Evolutionary conservation across 495 filamentous ascomycete genomes (phyloP).

Genomic region (Podospora didyma): DNA sequence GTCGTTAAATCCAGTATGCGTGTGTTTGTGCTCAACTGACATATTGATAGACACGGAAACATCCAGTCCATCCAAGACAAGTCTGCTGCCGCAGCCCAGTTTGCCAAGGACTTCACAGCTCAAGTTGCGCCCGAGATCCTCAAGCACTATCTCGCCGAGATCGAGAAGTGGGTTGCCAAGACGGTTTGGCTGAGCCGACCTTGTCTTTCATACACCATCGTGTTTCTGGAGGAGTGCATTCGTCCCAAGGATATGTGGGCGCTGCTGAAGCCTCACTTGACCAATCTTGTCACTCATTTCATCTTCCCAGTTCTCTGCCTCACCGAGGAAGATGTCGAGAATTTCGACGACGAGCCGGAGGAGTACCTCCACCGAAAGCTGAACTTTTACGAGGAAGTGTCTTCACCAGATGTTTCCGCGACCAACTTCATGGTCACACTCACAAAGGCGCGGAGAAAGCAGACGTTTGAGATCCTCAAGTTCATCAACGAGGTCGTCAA

Average conservation of each 20-base stretch:
- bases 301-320: constrained; percentile 94
- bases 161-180: constrained; percentile 96
- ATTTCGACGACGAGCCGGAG: constrained; percentile 88
- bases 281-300: constrained; percentile 85
- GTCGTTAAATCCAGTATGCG: background rate
- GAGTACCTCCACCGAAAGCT: constrained; percentile 96
- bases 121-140: constrained; percentile 94
- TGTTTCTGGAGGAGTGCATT: constrained; percentile 94
- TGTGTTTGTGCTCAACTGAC: too few species aligned
- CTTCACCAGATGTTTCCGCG: constrained; percentile 91
- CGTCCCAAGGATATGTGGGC: constrained; percentile 97
- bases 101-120: constrained; percentile 83
- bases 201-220: constrained; percentile 83
- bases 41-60: constrained; percentile 74
- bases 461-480: constrained; percentile 86
- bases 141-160: constrained; percentile 84
- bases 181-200: constrained; percentile 92
- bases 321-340: constrained; percentile 85
- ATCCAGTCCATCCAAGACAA: constrained; percentile 60
- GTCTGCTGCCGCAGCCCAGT: constrained; percentile 64
- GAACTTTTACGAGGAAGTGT: constrained; percentile 97
- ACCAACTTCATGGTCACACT: constrained; percentile 94
- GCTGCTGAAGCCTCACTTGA: constrained; percentile 87
- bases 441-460: constrained; percentile 91
- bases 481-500: constrained; percentile 94